Conservation (phyloP, 2,329 filamentous ascomycete species). For the Pyrenophora seminiperda region DNA sequence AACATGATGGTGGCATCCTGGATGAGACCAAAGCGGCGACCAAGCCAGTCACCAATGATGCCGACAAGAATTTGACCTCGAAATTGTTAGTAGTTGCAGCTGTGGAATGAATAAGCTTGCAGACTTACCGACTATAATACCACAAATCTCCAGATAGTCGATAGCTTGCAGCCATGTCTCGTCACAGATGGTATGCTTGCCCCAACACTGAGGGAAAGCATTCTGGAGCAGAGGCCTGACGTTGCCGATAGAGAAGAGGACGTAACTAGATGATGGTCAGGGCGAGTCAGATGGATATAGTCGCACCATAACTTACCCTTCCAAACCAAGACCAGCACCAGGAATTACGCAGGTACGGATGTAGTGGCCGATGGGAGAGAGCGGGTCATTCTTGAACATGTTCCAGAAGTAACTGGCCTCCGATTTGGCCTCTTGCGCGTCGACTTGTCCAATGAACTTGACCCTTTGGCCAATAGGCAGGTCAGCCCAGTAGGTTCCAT, state of each 20-base stretch:
- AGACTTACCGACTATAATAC: conserved; percentile 76
- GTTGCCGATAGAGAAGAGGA: conserved; percentile 96
- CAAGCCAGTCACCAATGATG: conserved; percentile 78
- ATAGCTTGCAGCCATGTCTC: conserved; percentile 81
- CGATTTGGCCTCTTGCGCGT: conserved; percentile 69
- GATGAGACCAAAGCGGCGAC: conserved; percentile 92
- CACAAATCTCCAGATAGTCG: conserved; percentile 89
- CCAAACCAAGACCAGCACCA: conserved; percentile 87
- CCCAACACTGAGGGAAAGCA: conserved; percentile 82
- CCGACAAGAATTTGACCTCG: conserved; percentile 77
- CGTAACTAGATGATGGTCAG: conserved; percentile 64
- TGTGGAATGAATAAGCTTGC: no score
- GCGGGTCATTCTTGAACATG: conserved; percentile 86
- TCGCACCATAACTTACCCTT: conserved; percentile 58
- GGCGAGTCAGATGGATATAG: background rate
- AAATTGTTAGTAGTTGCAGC: no score
- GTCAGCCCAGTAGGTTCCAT: conserved; percentile 93
- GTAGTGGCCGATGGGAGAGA: conserved; percentile 84
- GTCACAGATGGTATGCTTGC: conserved; percentile 66
- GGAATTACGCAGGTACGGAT: conserved; percentile 89
- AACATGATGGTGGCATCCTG: conserved; percentile 97
- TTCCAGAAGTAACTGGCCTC: conserved; percentile 71
- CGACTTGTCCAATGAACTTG: conserved; percentile 75
- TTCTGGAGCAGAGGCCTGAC: conserved; percentile 79
- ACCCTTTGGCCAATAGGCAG: conserved; percentile 72